A percentile compares a stretch with the other conserved stretches of the same genome.
Conservation (phyloP, 2,329 filamentous ascomycete species). For the Emericellopsis atlantica region DNA sequence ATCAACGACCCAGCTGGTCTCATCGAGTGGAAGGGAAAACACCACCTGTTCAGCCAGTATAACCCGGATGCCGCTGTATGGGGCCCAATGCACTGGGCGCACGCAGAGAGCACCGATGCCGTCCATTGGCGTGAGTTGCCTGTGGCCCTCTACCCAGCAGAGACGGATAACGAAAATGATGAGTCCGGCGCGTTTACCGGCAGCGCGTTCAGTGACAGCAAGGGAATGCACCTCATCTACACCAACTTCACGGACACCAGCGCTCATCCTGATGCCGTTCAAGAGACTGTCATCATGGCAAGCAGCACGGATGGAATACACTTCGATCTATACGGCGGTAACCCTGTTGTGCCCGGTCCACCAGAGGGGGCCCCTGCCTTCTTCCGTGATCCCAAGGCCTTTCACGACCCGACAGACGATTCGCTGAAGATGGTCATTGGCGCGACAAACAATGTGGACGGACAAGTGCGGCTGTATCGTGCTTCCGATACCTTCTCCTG, state of each 20-base stretch:
- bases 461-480: slow-evolving; percentile 9
- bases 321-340: slow-evolving; percentile 7
- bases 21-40: slow-evolving; percentile 9
- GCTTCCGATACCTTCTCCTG: slow-evolving; percentile 8
- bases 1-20: slow-evolving; percentile 14
- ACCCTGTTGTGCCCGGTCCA: slow-evolving; percentile 8
- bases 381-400: slow-evolving; percentile 13
- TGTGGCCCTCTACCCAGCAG: slow-evolving; percentile 8
- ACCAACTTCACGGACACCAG: slow-evolving; percentile 10
- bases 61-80: slow-evolving; percentile 10
- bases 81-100: slow-evolving; percentile 14
- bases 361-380: slow-evolving; percentile 6
- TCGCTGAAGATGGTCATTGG: slow-evolving; percentile 11
- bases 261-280: slow-evolving; percentile 9
- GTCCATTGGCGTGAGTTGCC: slow-evolving; percentile 12
- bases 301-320: slow-evolving; percentile 9
- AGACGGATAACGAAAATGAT: slow-evolving; percentile 5
- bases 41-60: slow-evolving; percentile 14
- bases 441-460: slow-evolving; percentile 6
- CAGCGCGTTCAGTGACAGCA: slow-evolving; percentile 8
- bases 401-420: slow-evolving; percentile 10
- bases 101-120: slow-evolving; percentile 10
- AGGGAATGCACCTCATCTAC: slow-evolving; percentile 9
- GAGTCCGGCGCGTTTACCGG: slow-evolving; percentile 11
- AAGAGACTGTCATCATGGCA: slow-evolving; percentile 9